Evolutionary conservation across 352 stramenopile genomes (phyloP), one percentile per base, ranked within the genome.

Genomic region (Pythium myriotylum): DNA sequence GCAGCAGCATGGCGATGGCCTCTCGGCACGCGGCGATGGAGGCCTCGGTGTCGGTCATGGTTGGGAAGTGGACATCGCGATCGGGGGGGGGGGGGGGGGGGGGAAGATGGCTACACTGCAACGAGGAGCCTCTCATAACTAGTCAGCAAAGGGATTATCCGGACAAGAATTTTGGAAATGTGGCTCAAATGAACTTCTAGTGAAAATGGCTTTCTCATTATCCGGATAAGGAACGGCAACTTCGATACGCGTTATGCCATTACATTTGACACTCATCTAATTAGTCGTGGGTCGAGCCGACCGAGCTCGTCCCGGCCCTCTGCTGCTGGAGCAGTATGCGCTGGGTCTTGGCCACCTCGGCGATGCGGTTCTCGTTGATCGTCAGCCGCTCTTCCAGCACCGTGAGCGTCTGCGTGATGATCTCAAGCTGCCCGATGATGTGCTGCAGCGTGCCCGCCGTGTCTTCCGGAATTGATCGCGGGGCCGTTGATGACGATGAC

Each of bases 381-480:
- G 81, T 91, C 22, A 97, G 79, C 27, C 89, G 76, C 55, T 96
- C 80, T 62, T 97, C 89, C 0, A 97, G 60, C 19, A 95, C 76
- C 5, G 73, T 83, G 6, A 97, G 70, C 29, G 89, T 97, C 19
- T 73, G 73, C 0, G 89, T 97, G 59, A 96, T 84, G 62, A 95
- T 92, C 63, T 96, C 88, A 24, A 97, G 63, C 59, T 97, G 89
- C 0, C 86, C 88, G 9, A 96, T 75, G 62, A 97, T 95, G 62
- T 97, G 89, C 51, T 97, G 84, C 35, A 96, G 73, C 20, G 89
- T 94, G 42, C 70, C 63, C 0, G 74, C 67, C 43, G 84, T 81
- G 40, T 75, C 74, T 27, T 68, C 68, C 62, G 48, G 69, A 45
- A 58, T 52, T 12, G 42, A 24, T 27, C 32, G 46, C n/a, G 41